Percentiles rank a stretch among this genome's conserved stretches.
Conservation (phyloP, 257 asterid genomes). For the Fraxinus pennsylvanica region DNA sequence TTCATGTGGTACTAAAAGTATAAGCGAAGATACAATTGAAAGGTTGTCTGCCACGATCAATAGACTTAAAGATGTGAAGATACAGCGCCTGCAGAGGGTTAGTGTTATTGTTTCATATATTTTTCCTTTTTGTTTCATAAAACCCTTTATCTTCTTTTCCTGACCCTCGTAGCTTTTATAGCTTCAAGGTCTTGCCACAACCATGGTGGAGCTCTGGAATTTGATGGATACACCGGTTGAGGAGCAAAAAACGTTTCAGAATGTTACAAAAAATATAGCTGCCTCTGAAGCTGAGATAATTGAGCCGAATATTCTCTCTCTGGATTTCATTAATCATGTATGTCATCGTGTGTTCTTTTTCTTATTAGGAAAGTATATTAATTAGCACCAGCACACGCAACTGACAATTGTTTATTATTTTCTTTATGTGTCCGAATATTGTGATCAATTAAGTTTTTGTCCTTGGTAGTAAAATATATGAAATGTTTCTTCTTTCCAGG, state of each 20-base stretch:
- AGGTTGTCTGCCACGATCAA: slow-evolving; percentile 51
- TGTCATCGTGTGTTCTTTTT: background rate
- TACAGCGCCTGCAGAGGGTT: slow-evolving; percentile 73
- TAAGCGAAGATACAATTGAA: slow-evolving; percentile 53
- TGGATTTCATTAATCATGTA: slow-evolving; percentile 60
- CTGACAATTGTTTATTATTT: background rate
- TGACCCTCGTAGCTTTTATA: slow-evolving; percentile 32
- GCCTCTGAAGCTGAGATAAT: slow-evolving; percentile 73
- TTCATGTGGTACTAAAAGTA: slow-evolving; percentile 42
- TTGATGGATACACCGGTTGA: slow-evolving; percentile 80
- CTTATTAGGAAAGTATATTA: background rate
- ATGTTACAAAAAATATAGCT: slow-evolving; percentile 58
- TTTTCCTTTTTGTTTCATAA: slow-evolving; percentile 17
- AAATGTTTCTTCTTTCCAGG: slow-evolving; percentile 46
- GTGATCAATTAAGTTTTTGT: background rate
- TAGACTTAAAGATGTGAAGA: slow-evolving; percentile 57
- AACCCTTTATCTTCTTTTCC: slow-evolving; percentile 11
- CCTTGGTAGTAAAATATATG: slow-evolving; percentile 8
- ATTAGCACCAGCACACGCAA: background rate
- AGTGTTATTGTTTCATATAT: background rate
- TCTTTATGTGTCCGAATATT: background rate
- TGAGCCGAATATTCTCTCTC: slow-evolving; percentile 61
- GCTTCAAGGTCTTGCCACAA: slow-evolving; percentile 85
- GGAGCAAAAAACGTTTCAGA: slow-evolving; percentile 70
- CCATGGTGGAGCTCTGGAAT: slow-evolving; percentile 86